Base-by-base conservation (phyloP, 139 green algal genomes). In the Gonium pectorale region DNA sequence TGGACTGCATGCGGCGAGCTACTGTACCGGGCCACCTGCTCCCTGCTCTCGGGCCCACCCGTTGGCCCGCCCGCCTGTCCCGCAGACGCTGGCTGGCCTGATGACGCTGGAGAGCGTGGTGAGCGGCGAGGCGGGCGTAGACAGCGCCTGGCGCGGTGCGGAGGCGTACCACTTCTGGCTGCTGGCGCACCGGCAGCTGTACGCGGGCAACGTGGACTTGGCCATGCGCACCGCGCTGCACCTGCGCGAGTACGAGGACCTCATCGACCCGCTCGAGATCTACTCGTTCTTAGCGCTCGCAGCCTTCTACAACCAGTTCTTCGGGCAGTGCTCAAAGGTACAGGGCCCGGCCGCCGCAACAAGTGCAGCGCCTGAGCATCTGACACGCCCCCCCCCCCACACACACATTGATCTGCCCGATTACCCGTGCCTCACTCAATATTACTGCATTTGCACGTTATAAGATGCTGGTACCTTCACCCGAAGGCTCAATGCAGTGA, bases 111-210 rank as follows among this genome's bases (percentile, higher is more conserved):
- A 97, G 29, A 86, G 38, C 22, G 84, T 85, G 19, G 80, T 74
- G 38, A 33, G 29, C 0, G 63, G 49, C 22, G 70, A 74, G 52
- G 40, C 72, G 35, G 88, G 79, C 15, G 81, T 94, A 21, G 91
- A 94, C 67, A 90, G 67, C 35, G 90, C 92, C 2, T 98, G 95
- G 95, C 87, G 90, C 35, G 91, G 91, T 6, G 94, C 95, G n/a
- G 92, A 97, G 86, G 95, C 93, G 0, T 95, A 95, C 85, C 95
- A 98, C 89, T 96, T 97, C 67, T 97, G 92, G 92, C 88, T 96
- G 73, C 84, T 97, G 43, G 94, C 93, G 43, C 94, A 97, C 67
- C 74, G 91, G 8, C 74, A 93, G 62, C 68, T 91, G 51, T 88
- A 88, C 62, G 68, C 40, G 37, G 78, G 85, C 31, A 75, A 92